Conservation (phyloP, 371 early-diverging fungal genomes). For the Rhizopus arrhizus region DNA sequence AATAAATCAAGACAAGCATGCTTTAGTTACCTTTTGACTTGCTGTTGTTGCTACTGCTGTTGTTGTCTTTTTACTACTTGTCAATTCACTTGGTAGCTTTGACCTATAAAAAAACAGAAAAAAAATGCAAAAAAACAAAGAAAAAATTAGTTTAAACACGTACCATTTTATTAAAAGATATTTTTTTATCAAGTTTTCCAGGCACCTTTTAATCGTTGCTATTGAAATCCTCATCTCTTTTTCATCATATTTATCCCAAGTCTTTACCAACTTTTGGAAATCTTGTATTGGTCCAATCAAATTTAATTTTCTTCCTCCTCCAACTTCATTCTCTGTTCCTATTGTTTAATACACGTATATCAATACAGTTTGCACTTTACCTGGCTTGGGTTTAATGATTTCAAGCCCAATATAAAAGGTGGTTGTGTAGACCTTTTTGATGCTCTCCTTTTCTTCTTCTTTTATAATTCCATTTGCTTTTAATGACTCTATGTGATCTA, state of each 20-base stretch:
- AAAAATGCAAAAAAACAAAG: background rate
- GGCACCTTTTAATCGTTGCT: conserved; percentile 27
- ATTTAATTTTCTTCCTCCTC: conserved; percentile 59
- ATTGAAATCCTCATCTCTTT: conserved; percentile 65
- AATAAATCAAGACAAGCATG: background rate
- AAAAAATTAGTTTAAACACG: conserved; percentile 6
- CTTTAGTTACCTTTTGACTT: background rate
- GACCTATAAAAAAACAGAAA: conserved; percentile 4
- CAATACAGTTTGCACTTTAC: conserved; percentile 15
- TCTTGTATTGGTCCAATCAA: conserved; percentile 77
- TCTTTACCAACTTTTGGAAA: conserved; percentile 72
- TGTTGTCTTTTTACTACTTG: background rate
- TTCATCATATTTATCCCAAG: conserved; percentile 76
- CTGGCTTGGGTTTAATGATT: conserved; percentile 47
- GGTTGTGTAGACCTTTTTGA: conserved; percentile 64
- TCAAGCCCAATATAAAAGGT: conserved; percentile 85
- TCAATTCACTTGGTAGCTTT: background rate
- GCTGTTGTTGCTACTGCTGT: background rate
- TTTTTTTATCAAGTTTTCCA: conserved; percentile 1
- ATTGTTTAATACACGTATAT: background rate
- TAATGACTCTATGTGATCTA: conserved; percentile 36
- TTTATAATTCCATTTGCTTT: conserved; percentile 37
- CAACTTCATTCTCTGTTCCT: background rate
- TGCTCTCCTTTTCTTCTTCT: conserved; percentile 37
- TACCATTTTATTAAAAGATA: conserved; percentile 9